Base-by-base conservation (phyloP, 1,139 yeast genomes). In the Candida sanyaensis region DNA sequence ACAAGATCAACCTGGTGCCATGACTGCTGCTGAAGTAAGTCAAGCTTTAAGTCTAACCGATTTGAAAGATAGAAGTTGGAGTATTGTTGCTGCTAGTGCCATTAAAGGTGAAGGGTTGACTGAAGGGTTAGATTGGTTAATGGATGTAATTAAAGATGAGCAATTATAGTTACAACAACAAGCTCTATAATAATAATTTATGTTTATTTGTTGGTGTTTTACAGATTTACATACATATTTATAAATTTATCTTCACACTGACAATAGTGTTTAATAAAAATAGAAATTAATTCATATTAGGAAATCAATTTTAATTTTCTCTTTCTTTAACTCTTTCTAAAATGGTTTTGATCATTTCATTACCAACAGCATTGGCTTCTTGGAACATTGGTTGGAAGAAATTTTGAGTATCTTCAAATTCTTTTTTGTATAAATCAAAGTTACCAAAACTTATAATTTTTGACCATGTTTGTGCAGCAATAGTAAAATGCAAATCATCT, bases 81-180 rank as follows among this genome's bases (percentile, higher is more conserved):
- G 97, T 60, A 93, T 93, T 55, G 96, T 92, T 53, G 97, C 97
- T 5, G 88, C 96, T 57, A 88, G 96, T 71, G 99, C 99, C 26
- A 83, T 92, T 51, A 87, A 90, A 56, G 99, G 99, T 42, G 97
- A 93, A 64, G 99, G 98, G 37, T 80, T 93, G 60, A 86, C 90
- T 17, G 98, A 93, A 67, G 99, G 99, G 45, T 78, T 93, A 62
- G 98, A 93, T 67, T 93, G 99, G 99, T 65, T 93, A 61, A 95
- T 91, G 69, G 97, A 93, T 62, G 97, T 91, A 41, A 91, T 93
- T 55, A 88, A 89, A 66, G 99, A 93, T 61, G 97, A 88, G 65
- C 95, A 87, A 61, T 73, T 86, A 68, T 84, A 68, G 57, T 3
- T 3, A 24, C 29, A 17, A 23, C 30, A 17, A 17, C 3, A 17